A percentile compares a stretch with the other conserved stretches of the same genome.
Conservation (phyloP, 192 early-diverging fungal species). For the Umbelopsis vinacea region DNA sequence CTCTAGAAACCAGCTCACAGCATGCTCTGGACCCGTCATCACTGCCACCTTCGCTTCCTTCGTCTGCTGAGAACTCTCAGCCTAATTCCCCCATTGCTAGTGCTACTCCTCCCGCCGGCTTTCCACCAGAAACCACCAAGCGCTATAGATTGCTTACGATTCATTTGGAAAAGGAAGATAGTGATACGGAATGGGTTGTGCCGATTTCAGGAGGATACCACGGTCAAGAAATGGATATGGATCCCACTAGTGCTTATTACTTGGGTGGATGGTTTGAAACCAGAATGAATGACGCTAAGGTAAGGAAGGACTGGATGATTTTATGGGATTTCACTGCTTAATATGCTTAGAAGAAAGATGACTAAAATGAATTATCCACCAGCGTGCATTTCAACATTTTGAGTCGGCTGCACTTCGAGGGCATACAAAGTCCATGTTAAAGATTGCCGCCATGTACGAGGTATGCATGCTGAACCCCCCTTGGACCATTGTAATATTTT, state of each 20-base stretch:
- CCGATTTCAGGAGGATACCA: conserved; percentile 31
- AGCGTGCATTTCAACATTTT: conserved; percentile 39
- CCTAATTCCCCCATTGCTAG: conserved; percentile 20
- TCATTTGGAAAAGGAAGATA: conserved; percentile 44
- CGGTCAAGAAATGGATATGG: conserved; percentile 26
- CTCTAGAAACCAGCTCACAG: conserved; percentile 16
- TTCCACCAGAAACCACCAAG: not conserved
- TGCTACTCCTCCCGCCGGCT: conserved; percentile 4
- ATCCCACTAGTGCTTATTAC: conserved; percentile 39
- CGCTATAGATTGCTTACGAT: conserved; percentile 39
- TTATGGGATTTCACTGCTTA: too few species aligned
- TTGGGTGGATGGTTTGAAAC: conserved; percentile 40
- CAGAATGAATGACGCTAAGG: conserved; percentile 34
- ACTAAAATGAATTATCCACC: not conserved
- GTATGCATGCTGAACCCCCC: conserved; percentile 6
- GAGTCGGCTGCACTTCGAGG: conserved; percentile 35
- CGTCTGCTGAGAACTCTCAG: conserved; percentile 25
- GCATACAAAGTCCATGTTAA: conserved; percentile 42
- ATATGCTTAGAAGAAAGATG: not conserved
- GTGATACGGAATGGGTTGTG: conserved; percentile 33
- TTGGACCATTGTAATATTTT: not conserved
- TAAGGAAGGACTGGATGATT: not conserved
- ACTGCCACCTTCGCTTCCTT: conserved; percentile 10
- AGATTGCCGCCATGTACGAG: conserved; percentile 43
- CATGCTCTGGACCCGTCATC: conserved; percentile 14